Evolutionary conservation across 805 yeast species (phyloP).

Genomic region (Metschnikowia anglica): DNA sequence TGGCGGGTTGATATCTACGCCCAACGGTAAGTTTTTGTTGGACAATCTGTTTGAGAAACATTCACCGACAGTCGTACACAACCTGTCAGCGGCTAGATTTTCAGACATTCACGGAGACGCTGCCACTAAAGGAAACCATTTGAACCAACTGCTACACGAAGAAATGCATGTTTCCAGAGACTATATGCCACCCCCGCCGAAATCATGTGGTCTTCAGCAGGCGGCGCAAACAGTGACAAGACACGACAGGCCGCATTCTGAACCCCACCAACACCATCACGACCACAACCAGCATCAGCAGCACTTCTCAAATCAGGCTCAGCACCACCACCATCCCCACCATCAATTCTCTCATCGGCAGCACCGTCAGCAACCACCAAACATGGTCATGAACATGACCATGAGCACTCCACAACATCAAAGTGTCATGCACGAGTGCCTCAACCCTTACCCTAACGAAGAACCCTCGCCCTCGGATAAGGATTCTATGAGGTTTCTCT

Average conservation of each 20-base stretch:
- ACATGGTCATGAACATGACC: slow-evolving; percentile 29
- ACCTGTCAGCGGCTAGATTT: slow-evolving; percentile 3
- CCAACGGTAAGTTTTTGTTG: slow-evolving; percentile 39
- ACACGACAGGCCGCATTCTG: background rate
- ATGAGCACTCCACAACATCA: slow-evolving; percentile 47
- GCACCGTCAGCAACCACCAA: slow-evolving; percentile 13
- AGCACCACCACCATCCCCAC: slow-evolving; percentile 8
- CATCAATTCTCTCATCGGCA: slow-evolving; percentile 13
- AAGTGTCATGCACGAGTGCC: slow-evolving; percentile 20
- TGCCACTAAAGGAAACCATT: background rate
- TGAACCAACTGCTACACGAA: slow-evolving; percentile 1
- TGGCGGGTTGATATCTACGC: slow-evolving; percentile 39
- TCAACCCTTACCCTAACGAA: slow-evolving; percentile 3
- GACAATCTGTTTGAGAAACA: slow-evolving; percentile 41
- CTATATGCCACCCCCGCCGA: slow-evolving; percentile 36
- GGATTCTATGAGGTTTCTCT: slow-evolving; percentile 14
- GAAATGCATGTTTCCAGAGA: slow-evolving; percentile 2
- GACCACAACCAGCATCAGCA: slow-evolving; percentile 3
- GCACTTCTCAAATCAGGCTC: background rate
- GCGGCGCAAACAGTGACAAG: slow-evolving; percentile 14
- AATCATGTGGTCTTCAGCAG: slow-evolving; percentile 16
- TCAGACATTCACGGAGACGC: background rate
- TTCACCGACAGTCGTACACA: slow-evolving; percentile 21
- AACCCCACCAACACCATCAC: background rate
- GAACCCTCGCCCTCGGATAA: slow-evolving; percentile 16